phyloP scores from a whole-genome alignment of 441 rosid species.

The Adansonia grandidieri region DNA sequence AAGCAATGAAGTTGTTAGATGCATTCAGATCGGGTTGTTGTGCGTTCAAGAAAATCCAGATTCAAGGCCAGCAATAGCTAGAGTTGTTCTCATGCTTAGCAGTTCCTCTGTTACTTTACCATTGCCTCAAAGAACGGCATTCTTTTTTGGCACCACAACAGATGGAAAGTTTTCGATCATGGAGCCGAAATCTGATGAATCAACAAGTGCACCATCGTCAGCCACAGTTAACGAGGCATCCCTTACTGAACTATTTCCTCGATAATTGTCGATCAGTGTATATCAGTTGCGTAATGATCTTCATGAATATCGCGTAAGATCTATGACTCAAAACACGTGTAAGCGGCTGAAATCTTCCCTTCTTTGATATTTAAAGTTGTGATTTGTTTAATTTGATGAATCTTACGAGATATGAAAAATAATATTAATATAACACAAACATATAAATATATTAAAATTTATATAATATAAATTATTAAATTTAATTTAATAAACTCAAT shows the following conservation, averaged over 20 bases:
- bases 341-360: background rate
- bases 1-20: constrained; percentile 41
- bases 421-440: too few relatives aligned
- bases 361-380: background rate
- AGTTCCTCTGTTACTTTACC: constrained; percentile 53
- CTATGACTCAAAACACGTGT: background rate
- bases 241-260: constrained; percentile 35
- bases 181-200: constrained; percentile 2
- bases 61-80: constrained; percentile 37
- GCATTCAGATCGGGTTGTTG: constrained; percentile 47
- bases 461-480: too few relatives aligned
- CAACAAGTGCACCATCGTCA: constrained; percentile 16
- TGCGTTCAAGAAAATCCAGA: constrained; percentile 49
- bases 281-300: too few relatives aligned
- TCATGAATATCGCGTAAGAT: too few relatives aligned
- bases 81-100: constrained; percentile 26
- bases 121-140: constrained; percentile 49
- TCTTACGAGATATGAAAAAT: too few relatives aligned
- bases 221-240: constrained; percentile 30
- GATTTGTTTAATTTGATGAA: background rate
- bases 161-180: background rate
- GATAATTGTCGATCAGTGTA: constrained; percentile 3
- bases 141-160: constrained; percentile 37
- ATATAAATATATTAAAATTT: too few relatives aligned
- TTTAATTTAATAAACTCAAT: too few relatives aligned